Percentiles rank a stretch among this genome's conserved stretches.
phyloP scores from a whole-genome alignment of 2,329 filamentous ascomycete species.

The Eurotiales sp. region DNA sequence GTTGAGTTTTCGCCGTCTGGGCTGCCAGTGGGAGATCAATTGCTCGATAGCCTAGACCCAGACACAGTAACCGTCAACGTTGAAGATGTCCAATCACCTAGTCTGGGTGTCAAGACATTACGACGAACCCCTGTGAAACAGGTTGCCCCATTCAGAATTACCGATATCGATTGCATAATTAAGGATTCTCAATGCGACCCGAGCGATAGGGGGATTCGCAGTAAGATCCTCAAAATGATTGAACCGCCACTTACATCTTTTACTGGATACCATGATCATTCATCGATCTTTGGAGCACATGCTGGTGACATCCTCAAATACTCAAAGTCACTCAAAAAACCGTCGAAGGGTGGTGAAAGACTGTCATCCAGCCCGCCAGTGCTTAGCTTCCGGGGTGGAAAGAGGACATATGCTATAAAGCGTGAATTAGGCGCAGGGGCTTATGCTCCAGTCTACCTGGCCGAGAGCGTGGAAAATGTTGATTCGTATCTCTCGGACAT shows the following conservation, averaged over 20 bases:
- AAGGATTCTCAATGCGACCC: conserved; percentile 84
- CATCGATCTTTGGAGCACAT: conserved; percentile 59
- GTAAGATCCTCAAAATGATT: conserved; percentile 69
- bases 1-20: conserved; percentile 23
- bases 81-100: conserved; percentile 29
- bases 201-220: conserved; percentile 69
- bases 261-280: conserved; percentile 74
- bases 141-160: conserved; percentile 19
- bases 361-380: conserved; percentile 58
- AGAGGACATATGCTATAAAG: conserved; percentile 70
- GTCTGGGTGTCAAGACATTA: conserved; percentile 36
- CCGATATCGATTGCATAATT: conserved; percentile 62
- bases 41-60: conserved; percentile 66
- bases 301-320: conserved; percentile 77
- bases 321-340: conserved; percentile 61
- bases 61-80: conserved; percentile 42
- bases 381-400: conserved; percentile 64
- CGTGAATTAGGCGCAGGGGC: conserved; percentile 88
- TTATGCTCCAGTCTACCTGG: conserved; percentile 91
- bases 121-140: conserved; percentile 22
- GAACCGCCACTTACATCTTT: conserved; percentile 72
- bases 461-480: conserved; percentile 65
- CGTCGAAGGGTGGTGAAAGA: conserved; percentile 52
- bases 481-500: conserved; percentile 26
- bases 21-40: conserved; percentile 43